A percentile compares a stretch with the other conserved stretches of the same genome.
Conservation (phyloP, 2,329 filamentous ascomycete genomes). For the Elsinoe arachidis region DNA sequence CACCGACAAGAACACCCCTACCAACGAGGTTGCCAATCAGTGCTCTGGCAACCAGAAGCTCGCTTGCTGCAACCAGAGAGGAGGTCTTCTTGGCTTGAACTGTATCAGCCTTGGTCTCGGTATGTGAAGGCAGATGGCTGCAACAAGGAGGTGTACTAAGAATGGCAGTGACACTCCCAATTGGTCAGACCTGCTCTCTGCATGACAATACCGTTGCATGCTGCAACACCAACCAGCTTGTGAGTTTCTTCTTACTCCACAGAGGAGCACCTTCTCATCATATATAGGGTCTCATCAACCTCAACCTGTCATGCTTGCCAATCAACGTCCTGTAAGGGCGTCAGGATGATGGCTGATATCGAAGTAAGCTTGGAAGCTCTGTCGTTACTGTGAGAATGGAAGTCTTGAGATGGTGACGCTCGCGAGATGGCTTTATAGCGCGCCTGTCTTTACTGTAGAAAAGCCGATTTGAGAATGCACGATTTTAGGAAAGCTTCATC, state of each 20-base stretch:
- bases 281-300: not conserved
- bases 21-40: not conserved
- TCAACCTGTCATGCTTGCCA: not conserved
- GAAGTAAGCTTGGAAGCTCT: too few species aligned
- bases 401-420: too few species aligned
- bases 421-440: too few species aligned
- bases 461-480: too few species aligned
- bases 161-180: not conserved
- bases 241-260: not conserved
- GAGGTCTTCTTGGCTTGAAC: not conserved
- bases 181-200: not conserved
- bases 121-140: not conserved
- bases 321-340: not conserved
- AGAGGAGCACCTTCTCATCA: not conserved
- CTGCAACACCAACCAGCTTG: not conserved
- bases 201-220: not conserved
- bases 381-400: too few species aligned
- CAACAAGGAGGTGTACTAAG: not conserved
- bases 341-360: not conserved
- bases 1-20: not conserved
- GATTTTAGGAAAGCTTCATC: too few species aligned
- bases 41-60: not conserved
- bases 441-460: too few species aligned
- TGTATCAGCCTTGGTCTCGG: not conserved
- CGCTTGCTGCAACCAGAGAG: not conserved